phyloP scores from a whole-genome alignment of 192 early-diverging fungal species.

The Backusella macrospora region DNA sequence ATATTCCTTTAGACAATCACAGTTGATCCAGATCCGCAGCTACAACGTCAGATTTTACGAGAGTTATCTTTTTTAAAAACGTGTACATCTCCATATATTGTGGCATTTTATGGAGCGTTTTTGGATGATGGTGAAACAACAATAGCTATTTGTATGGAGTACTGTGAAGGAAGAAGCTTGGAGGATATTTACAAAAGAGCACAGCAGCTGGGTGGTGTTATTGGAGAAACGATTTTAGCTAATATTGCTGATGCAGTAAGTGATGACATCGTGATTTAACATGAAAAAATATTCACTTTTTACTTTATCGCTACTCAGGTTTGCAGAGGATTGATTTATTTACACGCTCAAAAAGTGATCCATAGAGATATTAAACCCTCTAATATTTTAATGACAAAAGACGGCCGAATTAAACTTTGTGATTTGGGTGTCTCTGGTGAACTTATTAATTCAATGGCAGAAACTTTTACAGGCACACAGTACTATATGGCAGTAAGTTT shows the following conservation, averaged over 20 bases:
- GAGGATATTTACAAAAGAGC: constrained; percentile 87
- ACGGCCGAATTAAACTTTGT: constrained; percentile 90
- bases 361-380: constrained; percentile 98
- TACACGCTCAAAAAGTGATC: constrained; percentile 85
- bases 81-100: constrained; percentile 91
- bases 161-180: constrained; percentile 90
- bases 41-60: constrained; percentile 82
- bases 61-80: constrained; percentile 88
- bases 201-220: constrained; percentile 63
- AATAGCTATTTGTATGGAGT: constrained; percentile 96
- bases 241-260: constrained; percentile 82
- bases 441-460: constrained; percentile 82
- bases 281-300: not conserved
- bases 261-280: not conserved
- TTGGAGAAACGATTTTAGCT: constrained; percentile 85
- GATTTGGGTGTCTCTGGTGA: constrained; percentile 97
- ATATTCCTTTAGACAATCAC: constrained; percentile 50
- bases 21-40: constrained; percentile 64
- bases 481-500: constrained; percentile 90
- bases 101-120: constrained; percentile 92
- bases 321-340: constrained; percentile 86
- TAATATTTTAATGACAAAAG: constrained; percentile 91
- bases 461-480: constrained; percentile 95
- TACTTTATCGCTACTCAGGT: constrained; percentile 45
- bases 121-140: constrained; percentile 73